A percentile compares a stretch with the other conserved stretches of the same genome.
These are phyloP conservation scores for Candida hungchunana DNA, from an alignment of 805 yeast species.

Conservation along the genomic window DNA sequence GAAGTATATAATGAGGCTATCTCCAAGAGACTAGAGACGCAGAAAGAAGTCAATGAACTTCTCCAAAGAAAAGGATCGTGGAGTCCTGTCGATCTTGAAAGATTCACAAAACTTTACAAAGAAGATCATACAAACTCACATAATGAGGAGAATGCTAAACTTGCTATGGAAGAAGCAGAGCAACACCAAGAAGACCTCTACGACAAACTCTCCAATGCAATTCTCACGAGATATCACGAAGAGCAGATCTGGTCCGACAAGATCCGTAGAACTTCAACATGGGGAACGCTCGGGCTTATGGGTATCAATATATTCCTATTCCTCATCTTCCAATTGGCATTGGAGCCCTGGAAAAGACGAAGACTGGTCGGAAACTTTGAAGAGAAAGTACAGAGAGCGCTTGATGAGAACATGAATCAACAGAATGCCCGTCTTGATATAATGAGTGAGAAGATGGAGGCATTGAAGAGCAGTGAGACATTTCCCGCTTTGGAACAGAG, in stretches of 20 bases:
- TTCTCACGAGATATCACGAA: constrained; percentile 86
- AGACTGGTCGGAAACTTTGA: constrained; percentile 82
- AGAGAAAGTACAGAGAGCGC: constrained; percentile 58
- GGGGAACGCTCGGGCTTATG: constrained; percentile 94
- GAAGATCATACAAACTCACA: constrained; percentile 74
- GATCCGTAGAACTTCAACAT: constrained; percentile 87
- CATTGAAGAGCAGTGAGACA: constrained; percentile 19
- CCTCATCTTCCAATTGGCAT: constrained; percentile 73
- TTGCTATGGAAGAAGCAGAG: constrained; percentile 51
- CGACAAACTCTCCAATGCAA: constrained; percentile 65
- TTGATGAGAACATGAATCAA: constrained; percentile 33
- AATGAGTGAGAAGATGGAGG: constrained; percentile 25
- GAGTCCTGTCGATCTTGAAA: constrained; percentile 73
- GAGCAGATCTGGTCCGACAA: constrained; percentile 98
- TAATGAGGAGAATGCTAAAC: constrained; percentile 48
- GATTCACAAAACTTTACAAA: constrained; percentile 76
- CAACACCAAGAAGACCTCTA: constrained; percentile 63
- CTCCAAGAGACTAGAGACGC: constrained; percentile 60
- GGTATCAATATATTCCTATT: constrained; percentile 78
- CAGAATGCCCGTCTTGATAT: constrained; percentile 29
- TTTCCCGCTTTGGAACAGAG: constrained; percentile 18
- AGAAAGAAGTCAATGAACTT: constrained; percentile 81
- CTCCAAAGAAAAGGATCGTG: constrained; percentile 82
- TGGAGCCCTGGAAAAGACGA: constrained; percentile 93
- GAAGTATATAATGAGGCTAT: constrained; percentile 55